Evolutionary conservation across 2,329 filamentous ascomycete genomes (phyloP).

Genomic region (Zasmidium citrigriseum): DNA sequence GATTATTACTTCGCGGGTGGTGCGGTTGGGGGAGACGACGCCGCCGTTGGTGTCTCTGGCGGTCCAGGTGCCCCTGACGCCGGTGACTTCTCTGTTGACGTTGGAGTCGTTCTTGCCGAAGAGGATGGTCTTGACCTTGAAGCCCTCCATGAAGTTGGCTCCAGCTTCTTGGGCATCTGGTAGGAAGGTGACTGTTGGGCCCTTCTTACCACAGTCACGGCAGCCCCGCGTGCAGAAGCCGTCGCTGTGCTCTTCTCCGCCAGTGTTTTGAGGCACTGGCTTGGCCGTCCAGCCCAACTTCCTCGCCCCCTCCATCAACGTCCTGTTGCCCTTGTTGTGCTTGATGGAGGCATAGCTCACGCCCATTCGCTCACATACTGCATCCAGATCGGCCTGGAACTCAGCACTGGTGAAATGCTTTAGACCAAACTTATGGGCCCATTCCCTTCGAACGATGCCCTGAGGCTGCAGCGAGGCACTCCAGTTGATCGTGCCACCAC

Average conservation of each 20-base stretch:
- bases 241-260: conserved; percentile 71
- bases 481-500: conserved; percentile 82
- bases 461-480: conserved; percentile 68
- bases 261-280: conserved; percentile 77
- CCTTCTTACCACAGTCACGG: conserved; percentile 71
- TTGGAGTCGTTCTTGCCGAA: conserved; percentile 58
- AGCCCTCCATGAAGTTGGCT: conserved; percentile 81
- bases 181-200: conserved; percentile 74
- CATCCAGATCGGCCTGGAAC: conserved; percentile 78
- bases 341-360: conserved; percentile 65
- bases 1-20: conserved; percentile 65
- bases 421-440: conserved; percentile 67
- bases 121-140: conserved; percentile 67
- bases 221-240: conserved; percentile 63
- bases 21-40: conserved; percentile 48
- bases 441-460: conserved; percentile 75
- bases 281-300: conserved; percentile 72
- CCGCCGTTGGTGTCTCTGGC: conserved; percentile 66
- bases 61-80: conserved; percentile 74
- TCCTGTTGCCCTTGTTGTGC: conserved; percentile 72
- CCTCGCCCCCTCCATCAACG: conserved; percentile 72
- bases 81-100: conserved; percentile 62
- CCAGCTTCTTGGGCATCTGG: conserved; percentile 77
- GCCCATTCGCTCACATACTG: conserved; percentile 77
- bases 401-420: conserved; percentile 71